Evolutionary conservation across 352 stramenopile genomes (phyloP).

Genomic region (Pythium monospermum): DNA sequence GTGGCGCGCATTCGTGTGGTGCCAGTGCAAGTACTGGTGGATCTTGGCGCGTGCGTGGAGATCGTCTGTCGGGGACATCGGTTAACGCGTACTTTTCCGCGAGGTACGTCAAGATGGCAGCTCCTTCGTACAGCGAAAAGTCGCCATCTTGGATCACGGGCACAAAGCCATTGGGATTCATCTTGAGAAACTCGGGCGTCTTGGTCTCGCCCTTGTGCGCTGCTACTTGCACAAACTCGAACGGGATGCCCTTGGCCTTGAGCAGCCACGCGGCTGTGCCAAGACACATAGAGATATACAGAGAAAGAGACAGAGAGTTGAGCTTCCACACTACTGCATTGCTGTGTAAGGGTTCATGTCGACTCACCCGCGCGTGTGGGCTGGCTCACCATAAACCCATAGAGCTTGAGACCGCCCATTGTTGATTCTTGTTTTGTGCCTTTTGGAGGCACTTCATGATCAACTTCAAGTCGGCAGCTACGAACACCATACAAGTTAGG

Average conservation of each 20-base stretch:
- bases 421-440: neutral
- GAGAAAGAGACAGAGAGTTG: too few species aligned
- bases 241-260: conserved; percentile 31
- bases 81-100: conserved; percentile 45
- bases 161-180: conserved; percentile 43
- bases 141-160: conserved; percentile 28
- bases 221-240: conserved; percentile 27
- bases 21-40: conserved; percentile 70
- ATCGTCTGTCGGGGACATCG: conserved; percentile 35
- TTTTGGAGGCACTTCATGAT: too few species aligned
- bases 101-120: conserved; percentile 48
- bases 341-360: too few species aligned
- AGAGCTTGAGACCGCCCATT: conserved; percentile 16
- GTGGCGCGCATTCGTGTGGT: conserved; percentile 53
- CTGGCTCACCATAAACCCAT: conserved; percentile 13
- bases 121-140: conserved; percentile 49
- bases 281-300: neutral
- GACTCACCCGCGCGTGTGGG: conserved; percentile 6
- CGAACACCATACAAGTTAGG: too few species aligned
- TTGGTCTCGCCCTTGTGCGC: neutral
- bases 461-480: too few species aligned
- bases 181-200: conserved; percentile 31
- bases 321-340: too few species aligned
- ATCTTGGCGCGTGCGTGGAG: conserved; percentile 39
- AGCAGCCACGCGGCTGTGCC: conserved; percentile 28